Conservation (phyloP, 2,329 filamentous ascomycete genomes). For the Polytolypa hystricis region DNA sequence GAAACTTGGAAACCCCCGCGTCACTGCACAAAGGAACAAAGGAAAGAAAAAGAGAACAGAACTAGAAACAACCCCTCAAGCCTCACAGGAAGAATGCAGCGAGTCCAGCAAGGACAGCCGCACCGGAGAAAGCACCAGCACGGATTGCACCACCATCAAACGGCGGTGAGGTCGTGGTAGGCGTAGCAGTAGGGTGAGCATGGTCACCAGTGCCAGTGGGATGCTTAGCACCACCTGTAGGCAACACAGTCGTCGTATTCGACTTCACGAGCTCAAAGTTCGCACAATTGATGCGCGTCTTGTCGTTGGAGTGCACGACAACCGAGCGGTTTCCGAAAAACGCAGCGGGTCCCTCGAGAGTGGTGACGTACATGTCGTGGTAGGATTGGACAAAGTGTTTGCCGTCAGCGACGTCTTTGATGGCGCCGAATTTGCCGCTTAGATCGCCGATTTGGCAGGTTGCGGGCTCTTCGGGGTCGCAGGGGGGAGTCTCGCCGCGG, state of each 20-base stretch:
- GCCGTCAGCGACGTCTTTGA: constrained; percentile 36
- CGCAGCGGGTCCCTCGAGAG: constrained; percentile 26
- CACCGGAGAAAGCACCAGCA: constrained; percentile 1
- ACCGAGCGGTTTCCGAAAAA: constrained; percentile 46
- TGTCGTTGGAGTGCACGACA: constrained; percentile 43
- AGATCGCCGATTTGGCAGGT: constrained; percentile 70
- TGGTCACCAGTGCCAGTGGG: constrained; percentile 2
- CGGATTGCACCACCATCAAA: background rate
- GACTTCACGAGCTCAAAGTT: constrained; percentile 34
- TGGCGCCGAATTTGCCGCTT: constrained; percentile 59
- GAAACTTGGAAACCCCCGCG: background rate
- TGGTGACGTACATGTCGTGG: constrained; percentile 40
- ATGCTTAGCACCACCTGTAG: background rate
- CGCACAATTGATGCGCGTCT: constrained; percentile 45
- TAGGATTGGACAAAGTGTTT: constrained; percentile 26
- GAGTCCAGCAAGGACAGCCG: constrained; percentile 1
- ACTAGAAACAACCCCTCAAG: background rate
- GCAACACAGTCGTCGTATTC: background rate
- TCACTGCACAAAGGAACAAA: background rate
- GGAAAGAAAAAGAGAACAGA: background rate
- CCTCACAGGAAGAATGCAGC: constrained; percentile 1
- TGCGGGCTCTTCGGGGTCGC: constrained; percentile 45
- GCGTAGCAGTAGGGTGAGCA: background rate
- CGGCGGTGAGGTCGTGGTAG: background rate
- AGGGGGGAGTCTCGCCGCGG: constrained; percentile 51